Evolutionary conservation across 2,329 filamentous ascomycete species (phyloP).

Genomic region (Penicillium sp.): DNA sequence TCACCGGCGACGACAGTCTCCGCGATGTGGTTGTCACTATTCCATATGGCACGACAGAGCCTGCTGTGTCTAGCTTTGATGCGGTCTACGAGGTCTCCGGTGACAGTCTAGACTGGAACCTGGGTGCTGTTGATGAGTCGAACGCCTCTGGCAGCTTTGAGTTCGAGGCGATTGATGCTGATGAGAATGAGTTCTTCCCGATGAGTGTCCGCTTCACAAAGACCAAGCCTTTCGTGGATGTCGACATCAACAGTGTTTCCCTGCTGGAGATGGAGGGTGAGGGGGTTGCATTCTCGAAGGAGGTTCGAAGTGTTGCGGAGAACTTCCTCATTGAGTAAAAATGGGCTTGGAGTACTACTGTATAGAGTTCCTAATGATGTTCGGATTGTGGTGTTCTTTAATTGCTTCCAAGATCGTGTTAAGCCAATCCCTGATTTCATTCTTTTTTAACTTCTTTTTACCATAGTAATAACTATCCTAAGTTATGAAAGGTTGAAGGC

Average conservation of each 20-base stretch:
- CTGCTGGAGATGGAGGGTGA: conserved; percentile 49
- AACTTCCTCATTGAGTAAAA: conserved; percentile 48
- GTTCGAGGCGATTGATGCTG: conserved; percentile 84
- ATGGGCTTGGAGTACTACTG: conserved; percentile 21
- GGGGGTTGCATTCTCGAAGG: conserved; percentile 47
- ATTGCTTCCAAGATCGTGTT: conserved; percentile 24
- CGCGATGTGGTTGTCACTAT: conserved; percentile 85
- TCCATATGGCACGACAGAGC: conserved; percentile 81
- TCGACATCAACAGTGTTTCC: conserved; percentile 67
- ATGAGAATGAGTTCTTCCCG: conserved; percentile 96
- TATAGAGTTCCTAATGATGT: conserved; percentile 43
- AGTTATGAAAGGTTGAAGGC: not conserved
- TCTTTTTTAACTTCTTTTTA: not conserved
- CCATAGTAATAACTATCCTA: not conserved
- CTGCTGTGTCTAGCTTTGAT: conserved; percentile 87
- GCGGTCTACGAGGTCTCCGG: conserved; percentile 91
- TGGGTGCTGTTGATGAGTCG: conserved; percentile 79
- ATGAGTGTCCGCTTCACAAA: conserved; percentile 92
- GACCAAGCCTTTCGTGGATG: conserved; percentile 80
- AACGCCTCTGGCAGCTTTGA: conserved; percentile 88
- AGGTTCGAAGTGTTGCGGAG: conserved; percentile 46
- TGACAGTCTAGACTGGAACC: conserved; percentile 89
- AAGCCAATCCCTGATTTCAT: conserved; percentile 17
- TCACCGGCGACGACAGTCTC: conserved; percentile 74
- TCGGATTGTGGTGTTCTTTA: conserved; percentile 28